phyloP scores from a whole-genome alignment of 75 land plant genomes.

The Pinus albicaulis region DNA sequence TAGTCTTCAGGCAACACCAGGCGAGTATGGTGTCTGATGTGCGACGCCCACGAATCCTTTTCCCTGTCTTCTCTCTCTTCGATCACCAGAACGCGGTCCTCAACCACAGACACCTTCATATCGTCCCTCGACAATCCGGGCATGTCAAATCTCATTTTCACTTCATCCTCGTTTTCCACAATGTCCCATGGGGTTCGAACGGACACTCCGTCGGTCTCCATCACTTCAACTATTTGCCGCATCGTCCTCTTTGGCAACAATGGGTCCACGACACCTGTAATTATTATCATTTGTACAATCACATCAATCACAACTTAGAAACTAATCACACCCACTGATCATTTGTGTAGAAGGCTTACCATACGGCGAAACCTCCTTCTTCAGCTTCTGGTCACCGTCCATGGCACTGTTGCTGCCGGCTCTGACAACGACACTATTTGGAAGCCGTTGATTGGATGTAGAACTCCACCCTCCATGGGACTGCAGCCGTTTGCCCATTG shows the following conservation, averaged over 20 bases:
- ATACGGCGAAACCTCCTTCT: no score
- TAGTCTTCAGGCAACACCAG: slow-evolving; percentile 13
- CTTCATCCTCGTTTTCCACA: slow-evolving; percentile 54
- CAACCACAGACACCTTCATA: slow-evolving; percentile 67
- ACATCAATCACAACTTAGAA: no score
- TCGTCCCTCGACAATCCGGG: slow-evolving; percentile 93
- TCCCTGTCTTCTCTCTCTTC: slow-evolving; percentile 36
- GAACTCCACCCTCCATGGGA: no score
- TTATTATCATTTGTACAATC: no score
- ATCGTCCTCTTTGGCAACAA: slow-evolving; percentile 62
- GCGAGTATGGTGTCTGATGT: no score
- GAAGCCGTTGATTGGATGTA: no score
- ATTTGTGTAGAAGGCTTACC: no score
- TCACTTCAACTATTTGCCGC: slow-evolving; percentile 66
- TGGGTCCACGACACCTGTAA: slow-evolving; percentile 56
- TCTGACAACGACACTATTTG: no score
- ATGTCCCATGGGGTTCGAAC: slow-evolving; percentile 56
- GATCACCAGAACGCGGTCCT: slow-evolving; percentile 54
- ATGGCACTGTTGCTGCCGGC: no score
- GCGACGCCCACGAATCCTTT: slow-evolving; percentile 26
- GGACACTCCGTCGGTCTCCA: slow-evolving; percentile 22
- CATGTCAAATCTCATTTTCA: slow-evolving; percentile 84
- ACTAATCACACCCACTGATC: no score
- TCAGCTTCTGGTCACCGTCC: no score
- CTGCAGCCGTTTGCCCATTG: no score